Conservation (phyloP, 2,329 filamentous ascomycete genomes). For the Aspergillus udagawae region DNA sequence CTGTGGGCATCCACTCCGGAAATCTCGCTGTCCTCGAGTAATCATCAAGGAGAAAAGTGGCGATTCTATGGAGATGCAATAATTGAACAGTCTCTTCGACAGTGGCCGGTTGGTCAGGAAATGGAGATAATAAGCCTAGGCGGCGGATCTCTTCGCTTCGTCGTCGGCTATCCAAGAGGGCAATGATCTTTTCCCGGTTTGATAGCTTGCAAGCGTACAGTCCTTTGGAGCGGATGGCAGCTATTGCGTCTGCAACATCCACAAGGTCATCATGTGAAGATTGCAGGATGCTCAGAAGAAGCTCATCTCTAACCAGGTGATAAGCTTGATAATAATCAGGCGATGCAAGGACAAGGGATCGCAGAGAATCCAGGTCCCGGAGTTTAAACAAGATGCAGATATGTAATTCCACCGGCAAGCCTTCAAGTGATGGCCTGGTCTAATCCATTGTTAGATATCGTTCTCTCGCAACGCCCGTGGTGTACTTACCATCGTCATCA, state of each 20-base stretch:
- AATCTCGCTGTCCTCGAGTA: neutral
- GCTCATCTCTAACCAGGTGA: slow-evolving; percentile 1
- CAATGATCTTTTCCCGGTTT: slow-evolving; percentile 10
- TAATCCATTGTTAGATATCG: neutral
- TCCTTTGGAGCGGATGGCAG: slow-evolving; percentile 15
- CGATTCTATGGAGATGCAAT: slow-evolving; percentile 2
- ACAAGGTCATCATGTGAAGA: slow-evolving; percentile 8
- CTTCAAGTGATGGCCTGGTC: neutral
- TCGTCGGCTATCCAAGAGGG: slow-evolving; percentile 13
- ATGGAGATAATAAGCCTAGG: neutral
- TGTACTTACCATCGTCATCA: too few relatives aligned
- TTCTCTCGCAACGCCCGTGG: too few relatives aligned
- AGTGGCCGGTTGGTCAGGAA: slow-evolving; percentile 1
- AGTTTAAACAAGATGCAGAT: slow-evolving; percentile 13
- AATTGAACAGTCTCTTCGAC: slow-evolving; percentile 8
- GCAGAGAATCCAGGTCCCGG: slow-evolving; percentile 10
- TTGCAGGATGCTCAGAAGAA: slow-evolving; percentile 1
- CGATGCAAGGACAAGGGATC: slow-evolving; percentile 13
- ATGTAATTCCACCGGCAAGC: slow-evolving; percentile 15
- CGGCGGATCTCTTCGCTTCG: slow-evolving; percentile 13
- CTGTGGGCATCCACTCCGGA: neutral
- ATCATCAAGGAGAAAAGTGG: slow-evolving; percentile 8
- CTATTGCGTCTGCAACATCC: slow-evolving; percentile 13
- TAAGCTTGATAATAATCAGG: slow-evolving; percentile 12
- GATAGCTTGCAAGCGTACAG: neutral